These are phyloP conservation scores for Cunninghamia lanceolata DNA, from an alignment of 75 land plant species.

Conservation along the genomic window DNA sequence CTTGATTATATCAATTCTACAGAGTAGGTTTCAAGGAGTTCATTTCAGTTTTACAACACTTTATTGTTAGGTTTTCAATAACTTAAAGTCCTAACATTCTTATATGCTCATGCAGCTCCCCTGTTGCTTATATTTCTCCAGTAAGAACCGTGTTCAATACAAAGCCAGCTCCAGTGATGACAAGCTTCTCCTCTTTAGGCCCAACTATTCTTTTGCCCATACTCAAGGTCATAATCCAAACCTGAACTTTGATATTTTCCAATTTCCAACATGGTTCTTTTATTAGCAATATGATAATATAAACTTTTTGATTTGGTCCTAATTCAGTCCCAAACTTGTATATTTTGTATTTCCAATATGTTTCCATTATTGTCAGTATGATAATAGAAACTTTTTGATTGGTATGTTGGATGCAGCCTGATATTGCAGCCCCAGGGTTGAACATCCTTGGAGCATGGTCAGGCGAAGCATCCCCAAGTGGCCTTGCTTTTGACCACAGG, in stretches of 20 bases:
- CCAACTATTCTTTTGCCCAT: constrained; percentile 55
- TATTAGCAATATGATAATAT: no score
- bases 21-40: constrained; percentile 15
- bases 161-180: constrained; percentile 62
- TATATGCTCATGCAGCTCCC: constrained; percentile 28
- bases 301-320: no score
- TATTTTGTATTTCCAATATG: no score
- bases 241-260: neutral
- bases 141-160: constrained; percentile 22
- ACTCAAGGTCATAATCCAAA: constrained; percentile 37
- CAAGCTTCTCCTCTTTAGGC: constrained; percentile 62
- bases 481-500: constrained; percentile 6
- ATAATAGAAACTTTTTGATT: neutral
- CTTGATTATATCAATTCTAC: constrained; percentile 52
- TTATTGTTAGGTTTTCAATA: neutral
- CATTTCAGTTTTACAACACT: neutral
- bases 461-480: constrained; percentile 5
- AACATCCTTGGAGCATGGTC: constrained; percentile 30
- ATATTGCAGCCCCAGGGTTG: constrained; percentile 32
- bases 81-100: neutral
- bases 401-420: constrained; percentile 20
- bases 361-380: neutral
- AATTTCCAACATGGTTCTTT: no score
- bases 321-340: no score
- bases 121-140: constrained; percentile 35